Base-by-base conservation (phyloP, 2,329 filamentous ascomycete genomes). In the Achaetomium macrosporum region DNA sequence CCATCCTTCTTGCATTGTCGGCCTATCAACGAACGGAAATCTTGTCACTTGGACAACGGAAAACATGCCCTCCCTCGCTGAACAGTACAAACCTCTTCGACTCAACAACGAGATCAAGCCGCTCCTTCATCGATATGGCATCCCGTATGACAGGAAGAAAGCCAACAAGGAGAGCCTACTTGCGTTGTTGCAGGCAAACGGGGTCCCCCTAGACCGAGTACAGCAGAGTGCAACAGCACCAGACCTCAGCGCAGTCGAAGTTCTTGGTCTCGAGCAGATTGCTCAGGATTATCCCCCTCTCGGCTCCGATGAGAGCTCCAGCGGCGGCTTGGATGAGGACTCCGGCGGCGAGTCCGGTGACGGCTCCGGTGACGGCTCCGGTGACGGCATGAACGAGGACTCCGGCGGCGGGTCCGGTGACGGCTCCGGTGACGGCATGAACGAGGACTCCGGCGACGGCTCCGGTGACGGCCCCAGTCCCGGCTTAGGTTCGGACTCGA, bases 81-180 rank as follows among this genome's bases (percentile, higher is more conserved):
- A 42, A 49, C 5, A 42, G 47, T 42, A 42, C 29, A 42, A 42
- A 19, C 9, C 35, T 42, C 47, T 49, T 42, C 47, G 39, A 19
- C 25, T 49, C 29, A 20, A 40, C 13, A 49, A 49, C 19, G 39
- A 49, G 47, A 49, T 49, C 17, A 49, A 49, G 15, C 47, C 47
- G 42, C 39, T 42, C 20, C 47, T 49, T 49, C 11, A 25, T 42
- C 39, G 47, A 49, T 49, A 49, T 42, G 16, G 47, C 47, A 49
- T 49, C 25, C 2, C 7, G 35, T 49, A 36, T 16, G n/a, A 35
- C 16, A 11, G 5, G 4, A 42, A 35, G 4, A 42, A 35, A 30
- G 47, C 37, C 30, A 42, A 42, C 15, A 49, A 42, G 39, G 29
- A 9, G 2, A 42, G 7, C 25, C 39, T 49, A 42, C 47, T 49